A percentile compares a stretch with the other conserved stretches of the same genome.
These are phyloP conservation scores for Saturnispora zaruensis DNA, from an alignment of 805 yeast genomes.

Conservation along the genomic window DNA sequence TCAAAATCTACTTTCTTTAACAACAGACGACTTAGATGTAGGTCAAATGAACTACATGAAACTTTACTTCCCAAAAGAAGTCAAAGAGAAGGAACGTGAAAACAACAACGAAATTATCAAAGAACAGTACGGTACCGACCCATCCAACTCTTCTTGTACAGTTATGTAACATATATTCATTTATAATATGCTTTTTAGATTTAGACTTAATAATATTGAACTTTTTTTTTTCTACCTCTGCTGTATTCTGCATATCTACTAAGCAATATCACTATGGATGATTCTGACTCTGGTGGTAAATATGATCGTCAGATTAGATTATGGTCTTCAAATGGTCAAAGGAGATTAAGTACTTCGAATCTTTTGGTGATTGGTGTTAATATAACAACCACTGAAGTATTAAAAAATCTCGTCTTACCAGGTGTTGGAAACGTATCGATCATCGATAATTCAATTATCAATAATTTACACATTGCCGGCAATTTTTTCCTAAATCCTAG, in stretches of 20 bases:
- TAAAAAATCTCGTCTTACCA: slow-evolving; percentile 74
- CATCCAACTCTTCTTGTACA: slow-evolving; percentile 18
- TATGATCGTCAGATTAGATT: slow-evolving; percentile 84
- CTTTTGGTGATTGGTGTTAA: slow-evolving; percentile 55
- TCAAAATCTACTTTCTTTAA: slow-evolving; percentile 47
- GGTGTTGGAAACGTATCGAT: slow-evolving; percentile 56
- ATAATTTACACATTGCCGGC: slow-evolving; percentile 37
- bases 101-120: slow-evolving; percentile 40
- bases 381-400: slow-evolving; percentile 52
- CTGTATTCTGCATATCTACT: too few species aligned
- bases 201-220: not conserved
- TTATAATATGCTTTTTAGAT: not conserved
- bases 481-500: slow-evolving; percentile 52
- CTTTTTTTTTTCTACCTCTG: not conserved
- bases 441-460: slow-evolving; percentile 38
- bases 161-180: slow-evolving; percentile 15
- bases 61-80: slow-evolving; percentile 57
- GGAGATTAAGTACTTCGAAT: slow-evolving; percentile 43
- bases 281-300: slow-evolving; percentile 35
- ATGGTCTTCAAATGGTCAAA: slow-evolving; percentile 80
- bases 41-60: slow-evolving; percentile 46
- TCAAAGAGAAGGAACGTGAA: slow-evolving; percentile 50
- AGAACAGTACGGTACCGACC: slow-evolving; percentile 33
- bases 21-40: slow-evolving; percentile 49
- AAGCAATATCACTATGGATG: slow-evolving; percentile 20